Evolutionary conservation across 306 rosid species (phyloP).

Genomic region (Sicyos baderoa): DNA sequence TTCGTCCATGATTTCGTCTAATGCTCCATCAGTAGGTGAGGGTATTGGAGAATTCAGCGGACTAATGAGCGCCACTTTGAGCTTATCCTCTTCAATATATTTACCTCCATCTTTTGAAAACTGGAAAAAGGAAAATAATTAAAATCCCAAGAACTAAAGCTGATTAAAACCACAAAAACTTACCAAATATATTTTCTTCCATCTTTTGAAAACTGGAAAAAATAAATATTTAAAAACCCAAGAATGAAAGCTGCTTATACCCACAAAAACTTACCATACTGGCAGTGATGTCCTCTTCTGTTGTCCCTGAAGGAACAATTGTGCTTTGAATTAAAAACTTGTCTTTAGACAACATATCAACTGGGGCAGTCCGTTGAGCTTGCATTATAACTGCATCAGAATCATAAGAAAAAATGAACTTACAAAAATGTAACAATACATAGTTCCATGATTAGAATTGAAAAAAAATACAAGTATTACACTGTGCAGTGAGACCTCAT

Average conservation of each 20-base stretch:
- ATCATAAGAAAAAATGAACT: background rate
- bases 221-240: background rate
- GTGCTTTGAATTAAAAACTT: constrained; percentile 86
- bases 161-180: constrained; percentile 27
- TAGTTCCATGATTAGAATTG: background rate
- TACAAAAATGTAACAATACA: background rate
- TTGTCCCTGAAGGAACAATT: constrained; percentile 47
- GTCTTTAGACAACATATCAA: constrained; percentile 72
- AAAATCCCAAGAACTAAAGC: background rate
- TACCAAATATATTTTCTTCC: constrained; percentile 30
- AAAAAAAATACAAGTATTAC: background rate
- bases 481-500: background rate
- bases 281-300: constrained; percentile 54
- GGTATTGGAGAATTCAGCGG: constrained; percentile 49
- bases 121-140: constrained; percentile 31
- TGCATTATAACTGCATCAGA: constrained; percentile 69
- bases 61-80: constrained; percentile 57
- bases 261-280: constrained; percentile 51
- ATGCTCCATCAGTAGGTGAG: constrained; percentile 47
- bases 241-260: constrained; percentile 16
- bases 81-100: constrained; percentile 65
- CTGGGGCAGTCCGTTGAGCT: constrained; percentile 45
- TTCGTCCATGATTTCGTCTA: constrained; percentile 39
- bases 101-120: constrained; percentile 55
- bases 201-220: no score